These are phyloP conservation scores for Avicennia marina DNA, from an alignment of 257 asterid genomes.

Conservation along the genomic window DNA sequence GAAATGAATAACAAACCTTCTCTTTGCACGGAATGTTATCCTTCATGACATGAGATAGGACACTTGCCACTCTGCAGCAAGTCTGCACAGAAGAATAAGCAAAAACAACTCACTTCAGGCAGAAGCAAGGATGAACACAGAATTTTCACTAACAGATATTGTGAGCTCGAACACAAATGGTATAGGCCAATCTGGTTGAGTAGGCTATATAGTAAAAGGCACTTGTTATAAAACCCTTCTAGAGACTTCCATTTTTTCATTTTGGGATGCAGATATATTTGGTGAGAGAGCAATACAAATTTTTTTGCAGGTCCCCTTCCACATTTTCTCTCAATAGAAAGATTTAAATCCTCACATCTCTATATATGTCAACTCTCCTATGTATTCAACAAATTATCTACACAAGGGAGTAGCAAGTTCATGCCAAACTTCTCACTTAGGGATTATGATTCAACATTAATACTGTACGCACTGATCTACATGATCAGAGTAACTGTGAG, in stretches of 20 bases:
- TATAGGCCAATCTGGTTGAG: neutral
- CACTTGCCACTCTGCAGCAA: constrained; percentile 93
- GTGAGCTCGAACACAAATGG: too few relatives aligned
- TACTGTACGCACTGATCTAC: neutral
- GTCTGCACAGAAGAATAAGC: constrained; percentile 47
- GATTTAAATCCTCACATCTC: too few relatives aligned
- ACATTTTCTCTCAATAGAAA: too few relatives aligned
- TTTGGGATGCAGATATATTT: too few relatives aligned
- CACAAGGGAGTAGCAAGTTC: too few relatives aligned
- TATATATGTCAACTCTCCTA: neutral
- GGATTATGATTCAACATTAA: neutral
- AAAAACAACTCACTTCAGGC: constrained; percentile 8
- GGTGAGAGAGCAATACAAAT: too few relatives aligned
- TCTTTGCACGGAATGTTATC: constrained; percentile 84
- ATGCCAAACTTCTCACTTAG: neutral
- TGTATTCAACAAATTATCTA: neutral
- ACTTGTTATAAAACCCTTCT: neutral
- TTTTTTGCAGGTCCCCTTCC: too few relatives aligned
- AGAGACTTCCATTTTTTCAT: neutral
- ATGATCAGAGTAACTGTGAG: neutral
- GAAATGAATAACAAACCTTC: constrained; percentile 43
- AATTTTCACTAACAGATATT: too few relatives aligned
- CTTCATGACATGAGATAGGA: constrained; percentile 77
- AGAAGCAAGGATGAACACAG: constrained; percentile 10
- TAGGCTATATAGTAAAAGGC: too few relatives aligned